Evolutionary conservation across 257 asterid species (phyloP).

Genomic region (Solanum pinnatisectum): DNA sequence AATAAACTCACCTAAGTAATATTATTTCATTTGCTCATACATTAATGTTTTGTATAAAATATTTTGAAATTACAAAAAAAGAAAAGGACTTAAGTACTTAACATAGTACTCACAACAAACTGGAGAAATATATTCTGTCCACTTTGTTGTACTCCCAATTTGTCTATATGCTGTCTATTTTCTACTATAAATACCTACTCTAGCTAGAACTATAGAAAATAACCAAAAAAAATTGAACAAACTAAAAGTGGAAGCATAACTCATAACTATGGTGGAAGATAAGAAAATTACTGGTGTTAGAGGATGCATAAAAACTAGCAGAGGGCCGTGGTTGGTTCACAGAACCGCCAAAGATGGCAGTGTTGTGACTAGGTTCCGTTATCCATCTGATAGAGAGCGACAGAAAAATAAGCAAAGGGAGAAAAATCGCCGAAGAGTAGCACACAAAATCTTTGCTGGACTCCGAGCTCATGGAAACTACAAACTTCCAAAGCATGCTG

Average conservation of each 20-base stretch:
- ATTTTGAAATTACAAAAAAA: not conserved
- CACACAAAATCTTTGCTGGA: constrained; percentile 58
- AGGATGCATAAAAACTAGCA: constrained; percentile 62
- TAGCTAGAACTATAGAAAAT: not conserved
- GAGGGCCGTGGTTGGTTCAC: constrained; percentile 69
- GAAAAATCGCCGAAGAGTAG: constrained; percentile 35
- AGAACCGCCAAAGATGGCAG: constrained; percentile 43
- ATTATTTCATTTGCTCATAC: not conserved
- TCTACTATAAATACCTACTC: not conserved
- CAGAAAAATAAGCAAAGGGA: constrained; percentile 59
- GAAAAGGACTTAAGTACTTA: not conserved
- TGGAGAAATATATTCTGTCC: not conserved
- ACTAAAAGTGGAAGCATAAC: not conserved
- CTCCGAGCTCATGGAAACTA: constrained; percentile 58
- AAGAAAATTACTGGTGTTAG: constrained; percentile 9
- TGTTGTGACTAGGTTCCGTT: constrained; percentile 34
- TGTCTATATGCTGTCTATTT: not conserved
- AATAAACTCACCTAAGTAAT: not conserved
- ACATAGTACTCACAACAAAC: not conserved
- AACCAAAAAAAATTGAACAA: not conserved
- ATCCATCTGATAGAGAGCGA: constrained; percentile 58
- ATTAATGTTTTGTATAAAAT: not conserved
- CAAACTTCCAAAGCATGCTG: constrained; percentile 52
- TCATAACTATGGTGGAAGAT: constrained; percentile 5
- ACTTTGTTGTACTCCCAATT: not conserved